These are phyloP conservation scores for Entomophthora muscae DNA, from an alignment of 371 early-diverging fungal genomes.

Conservation along the genomic window DNA sequence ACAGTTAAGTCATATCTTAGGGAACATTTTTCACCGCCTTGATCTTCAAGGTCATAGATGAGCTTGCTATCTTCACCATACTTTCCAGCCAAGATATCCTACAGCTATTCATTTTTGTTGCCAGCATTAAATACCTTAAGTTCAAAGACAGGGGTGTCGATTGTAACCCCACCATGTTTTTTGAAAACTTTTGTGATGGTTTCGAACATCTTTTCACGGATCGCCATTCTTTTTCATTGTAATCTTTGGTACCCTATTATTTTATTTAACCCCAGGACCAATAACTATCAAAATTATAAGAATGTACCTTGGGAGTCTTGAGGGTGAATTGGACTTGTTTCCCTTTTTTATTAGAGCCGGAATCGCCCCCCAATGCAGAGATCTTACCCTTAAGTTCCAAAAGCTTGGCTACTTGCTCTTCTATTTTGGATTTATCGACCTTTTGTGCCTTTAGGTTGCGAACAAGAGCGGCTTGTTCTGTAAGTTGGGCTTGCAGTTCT, in stretches of 20 bases:
- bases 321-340: slow-evolving; percentile 27
- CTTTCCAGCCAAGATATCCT: slow-evolving; percentile 93
- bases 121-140: slow-evolving; percentile 35
- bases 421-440: slow-evolving; percentile 33
- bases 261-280: too few species aligned
- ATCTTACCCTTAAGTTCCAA: slow-evolving; percentile 38
- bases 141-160: slow-evolving; percentile 99
- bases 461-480: slow-evolving; percentile 36
- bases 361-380: slow-evolving; percentile 23
- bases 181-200: slow-evolving; percentile 80
- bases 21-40: slow-evolving; percentile 96
- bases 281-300: too few species aligned
- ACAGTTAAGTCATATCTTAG: slow-evolving; percentile 97
- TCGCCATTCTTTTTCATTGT: slow-evolving; percentile 86
- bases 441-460: slow-evolving; percentile 36
- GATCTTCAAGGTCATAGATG: slow-evolving; percentile 96
- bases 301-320: slow-evolving; percentile 50
- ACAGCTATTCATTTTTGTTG: not conserved
- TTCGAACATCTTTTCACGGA: slow-evolving; percentile 79
- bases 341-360: slow-evolving; percentile 17
- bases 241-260: slow-evolving; percentile 96
- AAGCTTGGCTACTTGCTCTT: slow-evolving; percentile 33
- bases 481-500: slow-evolving; percentile 31
- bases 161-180: slow-evolving; percentile 92
- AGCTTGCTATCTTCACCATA: slow-evolving; percentile 99